Percentiles rank a stretch among this genome's conserved stretches.
Conservation (phyloP, 1,284 basidiomycete species). For the Trametes versicolor region DNA sequence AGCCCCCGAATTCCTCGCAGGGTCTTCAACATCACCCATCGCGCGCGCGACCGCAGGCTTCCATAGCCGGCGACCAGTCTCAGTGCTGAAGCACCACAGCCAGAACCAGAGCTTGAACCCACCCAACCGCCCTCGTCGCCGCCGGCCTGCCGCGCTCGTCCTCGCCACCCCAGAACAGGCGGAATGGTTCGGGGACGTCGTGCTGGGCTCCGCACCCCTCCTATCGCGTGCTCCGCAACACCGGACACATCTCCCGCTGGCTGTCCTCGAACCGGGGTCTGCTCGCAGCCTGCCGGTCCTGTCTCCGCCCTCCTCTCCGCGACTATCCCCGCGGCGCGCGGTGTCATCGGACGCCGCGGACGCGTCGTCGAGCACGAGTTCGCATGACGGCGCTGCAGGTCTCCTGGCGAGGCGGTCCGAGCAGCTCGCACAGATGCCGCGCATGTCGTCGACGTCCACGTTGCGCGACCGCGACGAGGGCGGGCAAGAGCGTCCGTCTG, state of each 20-base stretch:
- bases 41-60: constrained; percentile 33
- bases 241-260: constrained; percentile 3
- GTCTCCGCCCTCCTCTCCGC: constrained; percentile 1
- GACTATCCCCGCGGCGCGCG: constrained; percentile 9
- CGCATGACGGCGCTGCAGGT: not conserved
- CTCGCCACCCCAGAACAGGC: constrained; percentile 30
- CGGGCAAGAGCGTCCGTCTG: constrained; percentile 8
- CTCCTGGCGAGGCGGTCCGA: constrained; percentile 22
- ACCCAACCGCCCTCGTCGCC: constrained; percentile 19
- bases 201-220: constrained; percentile 12
- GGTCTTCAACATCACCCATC: constrained; percentile 35
- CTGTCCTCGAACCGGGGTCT: not conserved
- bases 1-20: constrained; percentile 39
- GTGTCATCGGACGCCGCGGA: constrained; percentile 15
- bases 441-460: constrained; percentile 9
- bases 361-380: not conserved
- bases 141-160: constrained; percentile 31
- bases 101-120: not conserved
- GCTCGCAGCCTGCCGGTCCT: not conserved
- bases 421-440: constrained; percentile 21
- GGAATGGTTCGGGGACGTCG: constrained; percentile 21
- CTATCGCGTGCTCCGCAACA: not conserved
- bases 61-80: constrained; percentile 20
- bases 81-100: not conserved
- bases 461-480: constrained; percentile 15